Evolutionary conservation across 2,329 filamentous ascomycete species (phyloP), one percentile per base, ranked within the genome.

Genomic region (Botrytis tulipae): DNA sequence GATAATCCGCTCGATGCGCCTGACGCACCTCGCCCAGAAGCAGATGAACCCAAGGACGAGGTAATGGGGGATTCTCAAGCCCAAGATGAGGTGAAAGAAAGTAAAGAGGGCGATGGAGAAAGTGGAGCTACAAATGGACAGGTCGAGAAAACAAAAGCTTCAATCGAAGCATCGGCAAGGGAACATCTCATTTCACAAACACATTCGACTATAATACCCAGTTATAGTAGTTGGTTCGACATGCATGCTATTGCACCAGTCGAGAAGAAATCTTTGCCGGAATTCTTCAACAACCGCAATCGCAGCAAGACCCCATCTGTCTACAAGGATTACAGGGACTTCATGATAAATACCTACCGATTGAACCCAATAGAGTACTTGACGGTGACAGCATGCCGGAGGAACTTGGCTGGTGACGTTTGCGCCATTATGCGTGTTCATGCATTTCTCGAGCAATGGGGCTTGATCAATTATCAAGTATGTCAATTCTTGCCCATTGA

Each of bases 401-500:
- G 96, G 78, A 99, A 99, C 82, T 84, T 99, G 80, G 96, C 96
- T 35, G 96, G 96, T 77, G 96, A 99, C 83, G 96, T 99, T 46
- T 99, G 96, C 84, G 95, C 96, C 57, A 99, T 99, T 79, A 99
- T 99, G 96, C 92, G 96, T 77, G 95, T 99, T 29, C 96, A 99
- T 83, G 93, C 94, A 25, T 99, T 99, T 84, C 87, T 99, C 51
- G 96, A 99, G 84, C 95, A 98, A 82, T 99, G 96, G 96, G 96
- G 96, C 12, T 86, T 99, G 80, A 98, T 99, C 82, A 99, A 99
- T 84, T 99, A 99, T 81, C 96, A 99, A 87, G 95, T 97, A 87
- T 76, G 83, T 32, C 37, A 65, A 42, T 44, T 65, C 32, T 42
- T 51, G 44, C 46, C n/a, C 4, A 57, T 73, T 42, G 51, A 48